Percentiles rank a stretch among this genome's conserved stretches.
These are phyloP conservation scores for Elsinoe necatrix DNA, from an alignment of 2,329 filamentous ascomycete species.

Conservation along the genomic window DNA sequence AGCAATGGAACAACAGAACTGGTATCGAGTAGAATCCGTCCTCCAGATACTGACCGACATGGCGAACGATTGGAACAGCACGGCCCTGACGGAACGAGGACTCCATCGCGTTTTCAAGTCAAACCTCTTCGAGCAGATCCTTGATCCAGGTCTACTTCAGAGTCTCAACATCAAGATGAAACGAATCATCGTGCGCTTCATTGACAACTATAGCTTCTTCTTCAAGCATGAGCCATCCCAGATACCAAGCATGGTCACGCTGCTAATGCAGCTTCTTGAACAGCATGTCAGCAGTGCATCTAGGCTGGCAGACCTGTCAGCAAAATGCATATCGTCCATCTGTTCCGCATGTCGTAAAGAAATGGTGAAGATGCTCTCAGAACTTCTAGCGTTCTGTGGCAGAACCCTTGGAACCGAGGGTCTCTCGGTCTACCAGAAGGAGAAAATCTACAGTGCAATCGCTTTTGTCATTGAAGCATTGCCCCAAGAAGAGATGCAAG, in stretches of 20 bases:
- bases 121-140: slow-evolving; percentile 47
- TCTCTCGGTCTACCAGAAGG: slow-evolving; percentile 61
- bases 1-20: neutral
- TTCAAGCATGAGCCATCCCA: slow-evolving; percentile 62
- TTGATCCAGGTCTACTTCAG: slow-evolving; percentile 27
- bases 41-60: slow-evolving; percentile 9
- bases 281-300: slow-evolving; percentile 35
- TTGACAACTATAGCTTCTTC: slow-evolving; percentile 67
- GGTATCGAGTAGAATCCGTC: slow-evolving; percentile 7
- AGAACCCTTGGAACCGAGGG: slow-evolving; percentile 51
- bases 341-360: slow-evolving; percentile 66
- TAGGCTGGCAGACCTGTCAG: slow-evolving; percentile 57
- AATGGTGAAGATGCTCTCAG: slow-evolving; percentile 57
- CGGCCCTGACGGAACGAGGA: slow-evolving; percentile 21
- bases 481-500: slow-evolving; percentile 47
- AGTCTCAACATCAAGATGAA: slow-evolving; percentile 54
- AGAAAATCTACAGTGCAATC: slow-evolving; percentile 65
- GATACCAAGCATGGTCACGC: slow-evolving; percentile 61
- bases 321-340: slow-evolving; percentile 63
- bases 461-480: slow-evolving; percentile 68
- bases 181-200: slow-evolving; percentile 60
- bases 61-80: slow-evolving; percentile 1
- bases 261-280: slow-evolving; percentile 63
- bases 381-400: slow-evolving; percentile 64
- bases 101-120: slow-evolving; percentile 56